Evolutionary conservation across 805 yeast species (phyloP).

Genomic region (Saccharomycopsis lassenensis): DNA sequence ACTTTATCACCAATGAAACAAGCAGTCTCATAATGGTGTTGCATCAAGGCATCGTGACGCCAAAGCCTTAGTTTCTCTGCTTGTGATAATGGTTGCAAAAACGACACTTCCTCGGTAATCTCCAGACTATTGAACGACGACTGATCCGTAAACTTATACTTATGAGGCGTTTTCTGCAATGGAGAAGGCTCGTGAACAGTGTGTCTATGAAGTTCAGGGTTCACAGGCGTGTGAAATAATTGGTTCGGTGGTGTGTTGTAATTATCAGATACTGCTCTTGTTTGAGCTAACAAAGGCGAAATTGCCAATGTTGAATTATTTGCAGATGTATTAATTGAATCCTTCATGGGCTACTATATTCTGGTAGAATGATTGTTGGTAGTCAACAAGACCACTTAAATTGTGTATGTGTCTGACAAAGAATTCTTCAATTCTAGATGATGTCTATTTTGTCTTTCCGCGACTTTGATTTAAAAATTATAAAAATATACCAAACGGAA

Average conservation of each 20-base stretch:
- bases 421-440: too few relatives aligned
- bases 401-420: too few relatives aligned
- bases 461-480: too few relatives aligned
- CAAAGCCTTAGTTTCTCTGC: conserved; percentile 81
- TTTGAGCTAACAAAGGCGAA: conserved; percentile 43
- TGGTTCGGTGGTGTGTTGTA: conserved; percentile 13
- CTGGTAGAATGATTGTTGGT: too few relatives aligned
- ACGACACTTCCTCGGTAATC: conserved; percentile 7
- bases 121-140: conserved; percentile 4
- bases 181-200: conserved; percentile 15
- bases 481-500: too few relatives aligned
- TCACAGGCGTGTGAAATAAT: conserved; percentile 11
- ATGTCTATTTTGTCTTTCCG: too few relatives aligned
- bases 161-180: conserved; percentile 17
- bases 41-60: conserved; percentile 90
- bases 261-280: conserved; percentile 24
- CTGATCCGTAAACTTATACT: conserved; percentile 13
- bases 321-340: conserved; percentile 27
- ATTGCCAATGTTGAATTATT: conserved; percentile 66
- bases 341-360: too few relatives aligned
- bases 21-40: conserved; percentile 84
- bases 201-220: conserved; percentile 11
- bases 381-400: too few relatives aligned
- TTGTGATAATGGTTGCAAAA: conserved; percentile 45
- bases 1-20: conserved; percentile 89